phyloP scores from a whole-genome alignment of 805 yeast species.

The Candida vartiovaarae region DNA sequence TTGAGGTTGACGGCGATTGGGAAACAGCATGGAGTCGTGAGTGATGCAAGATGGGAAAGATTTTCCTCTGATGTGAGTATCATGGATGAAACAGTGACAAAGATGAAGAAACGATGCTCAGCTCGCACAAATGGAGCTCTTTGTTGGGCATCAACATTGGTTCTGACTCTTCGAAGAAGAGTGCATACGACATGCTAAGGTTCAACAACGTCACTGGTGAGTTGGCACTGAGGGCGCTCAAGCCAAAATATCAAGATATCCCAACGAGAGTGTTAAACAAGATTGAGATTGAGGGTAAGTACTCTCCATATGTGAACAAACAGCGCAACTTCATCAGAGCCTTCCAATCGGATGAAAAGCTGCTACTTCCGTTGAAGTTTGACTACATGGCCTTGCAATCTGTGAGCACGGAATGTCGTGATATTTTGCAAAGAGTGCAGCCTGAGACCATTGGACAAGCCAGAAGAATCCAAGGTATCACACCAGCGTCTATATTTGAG shows the following conservation, averaged over 20 bases:
- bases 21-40: slow-evolving; percentile 55
- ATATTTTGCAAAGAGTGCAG: slow-evolving; percentile 60
- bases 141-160: slow-evolving; percentile 40
- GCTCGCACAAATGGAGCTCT: slow-evolving; percentile 61
- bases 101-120: slow-evolving; percentile 37
- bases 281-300: slow-evolving; percentile 72
- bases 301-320: slow-evolving; percentile 69
- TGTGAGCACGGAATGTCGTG: slow-evolving; percentile 71
- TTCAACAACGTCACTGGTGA: slow-evolving; percentile 35
- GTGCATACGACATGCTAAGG: slow-evolving; percentile 68
- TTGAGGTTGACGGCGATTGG: slow-evolving; percentile 71
- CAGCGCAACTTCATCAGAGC: slow-evolving; percentile 69
- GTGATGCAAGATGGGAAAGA: slow-evolving; percentile 46
- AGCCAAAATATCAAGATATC: slow-evolving; percentile 22
- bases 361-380: slow-evolving; percentile 61
- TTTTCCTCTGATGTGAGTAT: slow-evolving; percentile 36
- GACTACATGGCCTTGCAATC: slow-evolving; percentile 55
- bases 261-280: slow-evolving; percentile 47
- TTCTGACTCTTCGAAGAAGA: slow-evolving; percentile 44
- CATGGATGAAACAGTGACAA: slow-evolving; percentile 38
- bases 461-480: slow-evolving; percentile 86
- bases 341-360: slow-evolving; percentile 74
- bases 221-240: slow-evolving; percentile 11
- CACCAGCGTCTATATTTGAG: slow-evolving; percentile 88
- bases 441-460: slow-evolving; percentile 96